Percentiles rank a stretch among this genome's conserved stretches.
Conservation (phyloP, 2,329 filamentous ascomycete species). For the Neonectria punicea region DNA sequence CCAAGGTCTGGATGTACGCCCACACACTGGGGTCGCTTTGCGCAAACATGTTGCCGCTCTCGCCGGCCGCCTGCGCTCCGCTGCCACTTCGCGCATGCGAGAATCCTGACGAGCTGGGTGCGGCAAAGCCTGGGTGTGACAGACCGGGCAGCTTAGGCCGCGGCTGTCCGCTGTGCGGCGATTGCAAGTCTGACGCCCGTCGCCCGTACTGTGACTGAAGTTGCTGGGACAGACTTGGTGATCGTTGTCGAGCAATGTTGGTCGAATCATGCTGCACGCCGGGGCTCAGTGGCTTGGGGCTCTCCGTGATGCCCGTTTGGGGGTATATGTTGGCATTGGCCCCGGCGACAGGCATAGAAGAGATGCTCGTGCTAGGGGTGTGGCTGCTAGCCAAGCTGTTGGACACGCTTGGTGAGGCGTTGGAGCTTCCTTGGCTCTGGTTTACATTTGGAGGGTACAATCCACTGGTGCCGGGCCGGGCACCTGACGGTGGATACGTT, state of each 20-base stretch:
- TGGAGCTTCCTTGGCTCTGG: constrained; percentile 65
- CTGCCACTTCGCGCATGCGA: constrained; percentile 55
- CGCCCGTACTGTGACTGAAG: constrained; percentile 70
- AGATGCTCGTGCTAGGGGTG: constrained; percentile 61
- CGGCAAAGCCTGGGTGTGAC: constrained; percentile 50
- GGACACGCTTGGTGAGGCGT: constrained; percentile 62
- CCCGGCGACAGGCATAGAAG: constrained; percentile 58
- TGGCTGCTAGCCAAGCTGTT: constrained; percentile 56
- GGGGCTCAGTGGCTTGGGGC: constrained; percentile 85
- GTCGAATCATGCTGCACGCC: constrained; percentile 64
- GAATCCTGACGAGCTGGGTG: constrained; percentile 45
- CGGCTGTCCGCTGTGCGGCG: constrained; percentile 60
- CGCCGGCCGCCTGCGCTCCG: constrained; percentile 64
- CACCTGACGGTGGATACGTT: constrained; percentile 80
- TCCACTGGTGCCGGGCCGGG: constrained; percentile 61
- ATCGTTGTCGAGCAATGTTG: constrained; percentile 66
- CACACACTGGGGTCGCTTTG: constrained; percentile 72
- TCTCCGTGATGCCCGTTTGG: constrained; percentile 82
- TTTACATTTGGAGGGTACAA: constrained; percentile 72
- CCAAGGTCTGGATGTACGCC: constrained; percentile 77
- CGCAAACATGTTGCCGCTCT: constrained; percentile 75
- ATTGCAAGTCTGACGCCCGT: constrained; percentile 64
- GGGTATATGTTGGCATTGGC: constrained; percentile 72
- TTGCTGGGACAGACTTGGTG: constrained; percentile 73
- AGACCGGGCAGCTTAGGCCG: constrained; percentile 52